Percentiles rank a stretch among this genome's conserved stretches.
These are phyloP conservation scores for Verticillium longisporum DNA, from an alignment of 2,329 filamentous ascomycete species.

Conservation along the genomic window DNA sequence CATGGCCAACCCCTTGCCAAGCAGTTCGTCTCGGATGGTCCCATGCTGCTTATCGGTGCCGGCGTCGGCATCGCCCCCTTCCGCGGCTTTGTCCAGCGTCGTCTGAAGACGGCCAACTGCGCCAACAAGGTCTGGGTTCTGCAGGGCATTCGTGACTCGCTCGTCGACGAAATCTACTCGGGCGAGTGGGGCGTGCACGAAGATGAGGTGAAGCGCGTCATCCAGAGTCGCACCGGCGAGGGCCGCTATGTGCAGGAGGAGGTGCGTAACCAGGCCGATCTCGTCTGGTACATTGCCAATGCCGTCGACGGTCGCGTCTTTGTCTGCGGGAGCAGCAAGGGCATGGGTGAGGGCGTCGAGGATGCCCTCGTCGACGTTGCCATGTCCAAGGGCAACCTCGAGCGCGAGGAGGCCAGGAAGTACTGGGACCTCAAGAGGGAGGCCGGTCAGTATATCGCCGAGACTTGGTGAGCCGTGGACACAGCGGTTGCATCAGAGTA, in stretches of 20 bases:
- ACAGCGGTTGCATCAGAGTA: neutral
- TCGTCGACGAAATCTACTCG: conserved; percentile 92
- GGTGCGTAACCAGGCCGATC: conserved; percentile 80
- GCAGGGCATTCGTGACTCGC: conserved; percentile 87
- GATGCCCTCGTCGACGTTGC: conserved; percentile 81
- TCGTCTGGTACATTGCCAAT: conserved; percentile 99
- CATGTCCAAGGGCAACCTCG: conserved; percentile 85
- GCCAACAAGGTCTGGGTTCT: conserved; percentile 98
- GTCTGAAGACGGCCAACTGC: conserved; percentile 89
- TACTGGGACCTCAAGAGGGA: conserved; percentile 94
- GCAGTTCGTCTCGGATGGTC: conserved; percentile 87
- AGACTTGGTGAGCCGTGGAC: conserved; percentile 49
- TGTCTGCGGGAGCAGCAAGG: conserved; percentile 89
- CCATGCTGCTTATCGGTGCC: conserved; percentile 95
- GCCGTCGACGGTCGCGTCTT: conserved; percentile 93
- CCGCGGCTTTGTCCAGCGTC: conserved; percentile 92
- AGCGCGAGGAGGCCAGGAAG: conserved; percentile 69
- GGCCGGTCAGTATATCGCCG: conserved; percentile 91
- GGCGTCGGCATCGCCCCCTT: conserved; percentile 97
- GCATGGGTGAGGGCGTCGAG: conserved; percentile 97
- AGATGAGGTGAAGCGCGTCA: conserved; percentile 74
- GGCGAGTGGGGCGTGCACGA: conserved; percentile 96
- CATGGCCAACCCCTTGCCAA: conserved; percentile 95
- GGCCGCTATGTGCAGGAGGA: conserved; percentile 96
- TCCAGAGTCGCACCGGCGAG: conserved; percentile 68